A percentile compares a stretch with the other conserved stretches of the same genome.
These are phyloP conservation scores for Candida palmyrensis DNA, from an alignment of 805 yeast species.

Conservation along the genomic window DNA sequence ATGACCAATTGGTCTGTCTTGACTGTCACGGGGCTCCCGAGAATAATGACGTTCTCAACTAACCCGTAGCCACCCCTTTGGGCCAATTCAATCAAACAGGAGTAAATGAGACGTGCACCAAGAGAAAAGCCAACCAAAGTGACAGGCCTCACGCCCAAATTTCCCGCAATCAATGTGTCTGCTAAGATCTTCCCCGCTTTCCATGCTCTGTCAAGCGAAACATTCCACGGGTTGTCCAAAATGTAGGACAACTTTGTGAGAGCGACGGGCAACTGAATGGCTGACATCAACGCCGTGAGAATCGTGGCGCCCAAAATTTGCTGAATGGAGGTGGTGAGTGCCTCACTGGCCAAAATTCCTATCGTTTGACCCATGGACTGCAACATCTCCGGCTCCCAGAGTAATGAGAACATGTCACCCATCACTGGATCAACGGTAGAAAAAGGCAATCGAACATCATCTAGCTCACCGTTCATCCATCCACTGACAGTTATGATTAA, in stretches of 20 bases:
- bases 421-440: slow-evolving; percentile 95
- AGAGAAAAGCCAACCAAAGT: slow-evolving; percentile 90
- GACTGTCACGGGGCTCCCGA: slow-evolving; percentile 86
- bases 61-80: slow-evolving; percentile 82
- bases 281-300: slow-evolving; percentile 84
- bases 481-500: slow-evolving; percentile 88
- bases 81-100: slow-evolving; percentile 83
- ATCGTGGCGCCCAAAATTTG: slow-evolving; percentile 92
- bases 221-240: slow-evolving; percentile 97
- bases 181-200: slow-evolving; percentile 88
- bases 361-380: slow-evolving; percentile 96
- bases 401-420: slow-evolving; percentile 89
- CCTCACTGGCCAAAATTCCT: slow-evolving; percentile 87
- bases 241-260: slow-evolving; percentile 83
- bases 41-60: slow-evolving; percentile 78
- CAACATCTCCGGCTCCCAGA: slow-evolving; percentile 99
- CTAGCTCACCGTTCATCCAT: slow-evolving; percentile 94
- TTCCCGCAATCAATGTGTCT: slow-evolving; percentile 81
- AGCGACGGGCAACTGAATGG: slow-evolving; percentile 89
- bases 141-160: slow-evolving; percentile 87
- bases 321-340: slow-evolving; percentile 87
- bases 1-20: slow-evolving; percentile 70
- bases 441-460: slow-evolving; percentile 94
- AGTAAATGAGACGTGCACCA: slow-evolving; percentile 88
- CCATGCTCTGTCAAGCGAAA: slow-evolving; percentile 96